Percentiles rank a stretch among this genome's conserved stretches.
phyloP scores from a whole-genome alignment of 73 alveolate genomes.

The Tetrahymena borealis region DNA sequence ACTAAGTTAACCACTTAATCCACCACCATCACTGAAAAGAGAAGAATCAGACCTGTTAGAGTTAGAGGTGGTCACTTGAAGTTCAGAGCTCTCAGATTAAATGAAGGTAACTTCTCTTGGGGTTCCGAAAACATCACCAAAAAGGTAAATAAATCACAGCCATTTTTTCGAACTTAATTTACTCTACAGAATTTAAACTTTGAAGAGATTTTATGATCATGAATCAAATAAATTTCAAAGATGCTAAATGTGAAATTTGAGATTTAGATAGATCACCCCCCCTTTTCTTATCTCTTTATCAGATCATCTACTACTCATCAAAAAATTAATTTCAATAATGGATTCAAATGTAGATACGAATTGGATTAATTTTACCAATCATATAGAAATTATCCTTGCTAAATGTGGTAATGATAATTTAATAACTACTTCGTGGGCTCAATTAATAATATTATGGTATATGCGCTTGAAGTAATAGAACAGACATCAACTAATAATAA shows the following conservation, averaged over 20 bases:
- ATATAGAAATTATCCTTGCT: no score
- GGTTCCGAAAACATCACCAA: constrained; percentile 62
- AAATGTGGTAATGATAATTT: no score
- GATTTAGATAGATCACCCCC: not conserved
- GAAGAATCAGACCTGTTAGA: constrained; percentile 57
- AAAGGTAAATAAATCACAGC: not conserved
- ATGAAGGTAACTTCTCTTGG: constrained; percentile 94
- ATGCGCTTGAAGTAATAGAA: no score
- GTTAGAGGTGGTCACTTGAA: constrained; percentile 89
- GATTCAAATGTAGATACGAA: not conserved
- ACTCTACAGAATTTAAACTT: no score
- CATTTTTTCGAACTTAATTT: not conserved
- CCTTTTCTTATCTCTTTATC: not conserved
- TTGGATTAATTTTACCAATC: not conserved
- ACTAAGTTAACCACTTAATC: constrained; percentile 59
- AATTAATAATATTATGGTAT: no score
- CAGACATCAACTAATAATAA: no score
- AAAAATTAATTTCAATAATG: not conserved
- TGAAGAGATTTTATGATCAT: no score
- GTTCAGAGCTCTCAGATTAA: constrained; percentile 88
- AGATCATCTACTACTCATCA: not conserved
- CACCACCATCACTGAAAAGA: constrained; percentile 18
- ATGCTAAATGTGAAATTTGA: no score
- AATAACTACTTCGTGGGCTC: no score
- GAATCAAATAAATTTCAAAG: not conserved